Evolutionary conservation across 495 filamentous ascomycete species (phyloP).

Genomic region (Aspergillus baeticus): DNA sequence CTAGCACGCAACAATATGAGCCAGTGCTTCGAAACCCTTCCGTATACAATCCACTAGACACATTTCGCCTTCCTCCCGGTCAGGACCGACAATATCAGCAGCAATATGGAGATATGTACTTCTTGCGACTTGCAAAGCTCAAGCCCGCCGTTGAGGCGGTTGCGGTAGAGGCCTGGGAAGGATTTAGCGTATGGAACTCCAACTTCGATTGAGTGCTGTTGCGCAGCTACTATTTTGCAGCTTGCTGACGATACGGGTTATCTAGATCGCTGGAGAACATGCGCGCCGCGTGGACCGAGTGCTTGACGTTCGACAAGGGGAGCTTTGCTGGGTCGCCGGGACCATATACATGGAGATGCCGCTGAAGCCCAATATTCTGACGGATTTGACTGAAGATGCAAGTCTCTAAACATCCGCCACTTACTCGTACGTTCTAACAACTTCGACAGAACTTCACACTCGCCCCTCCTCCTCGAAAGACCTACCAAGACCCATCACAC

Average conservation of each 20-base stretch:
- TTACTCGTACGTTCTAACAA: not conserved
- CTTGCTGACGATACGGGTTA: conserved; percentile 11
- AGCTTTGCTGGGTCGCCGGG: conserved; percentile 92
- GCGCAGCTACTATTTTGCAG: not conserved
- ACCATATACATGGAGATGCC: conserved; percentile 98
- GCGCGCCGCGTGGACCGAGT: conserved; percentile 78
- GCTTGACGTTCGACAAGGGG: conserved; percentile 91
- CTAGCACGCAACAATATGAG: conserved; percentile 33
- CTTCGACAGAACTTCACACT: conserved; percentile 73
- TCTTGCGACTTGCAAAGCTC: conserved; percentile 81
- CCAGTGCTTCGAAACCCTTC: conserved; percentile 52
- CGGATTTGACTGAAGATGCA: conserved; percentile 91
- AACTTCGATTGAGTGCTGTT: too few species aligned
- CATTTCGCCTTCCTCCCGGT: conserved; percentile 68
- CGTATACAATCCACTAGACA: conserved; percentile 70
- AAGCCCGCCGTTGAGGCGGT: conserved; percentile 78
- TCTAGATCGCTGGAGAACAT: conserved; percentile 70
- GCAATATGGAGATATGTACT: conserved; percentile 98
- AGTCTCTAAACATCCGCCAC: conserved; percentile 24
- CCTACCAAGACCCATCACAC: conserved; percentile 59
- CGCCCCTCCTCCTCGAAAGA: conserved; percentile 74
- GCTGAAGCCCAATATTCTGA: conserved; percentile 93
- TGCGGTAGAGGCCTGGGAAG: conserved; percentile 74
- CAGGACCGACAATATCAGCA: conserved; percentile 80
- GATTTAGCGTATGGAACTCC: conserved; percentile 51